Evolutionary conservation across 192 early-diverging fungal genomes (phyloP).

Genomic region (Coemansia sp.): DNA sequence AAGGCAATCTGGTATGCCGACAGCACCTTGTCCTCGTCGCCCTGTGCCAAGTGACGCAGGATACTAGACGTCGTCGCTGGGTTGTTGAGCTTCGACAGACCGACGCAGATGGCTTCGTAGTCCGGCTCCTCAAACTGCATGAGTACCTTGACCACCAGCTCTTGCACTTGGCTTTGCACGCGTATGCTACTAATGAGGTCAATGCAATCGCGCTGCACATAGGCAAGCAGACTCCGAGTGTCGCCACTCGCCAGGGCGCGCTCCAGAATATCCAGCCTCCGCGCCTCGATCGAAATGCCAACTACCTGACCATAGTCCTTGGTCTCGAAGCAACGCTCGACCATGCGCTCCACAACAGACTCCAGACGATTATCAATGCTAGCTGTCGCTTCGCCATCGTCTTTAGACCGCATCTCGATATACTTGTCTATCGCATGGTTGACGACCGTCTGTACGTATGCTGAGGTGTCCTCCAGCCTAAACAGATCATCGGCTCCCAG

Average conservation of each 20-base stretch:
- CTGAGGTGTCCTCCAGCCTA: conserved; percentile 75
- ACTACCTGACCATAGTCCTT: conserved; percentile 83
- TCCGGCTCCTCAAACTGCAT: conserved; percentile 73
- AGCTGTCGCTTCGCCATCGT: conserved; percentile 37
- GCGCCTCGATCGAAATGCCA: conserved; percentile 93
- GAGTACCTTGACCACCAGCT: conserved; percentile 54
- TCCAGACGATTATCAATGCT: conserved; percentile 79
- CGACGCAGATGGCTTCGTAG: conserved; percentile 90
- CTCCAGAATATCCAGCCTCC: conserved; percentile 89
- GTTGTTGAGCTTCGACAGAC: conserved; percentile 90
- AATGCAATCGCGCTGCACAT: conserved; percentile 84
- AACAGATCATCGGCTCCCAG: conserved; percentile 91
- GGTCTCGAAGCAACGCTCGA: conserved; percentile 86
- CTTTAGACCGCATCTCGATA: conserved; percentile 70
- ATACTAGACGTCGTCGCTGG: conserved; percentile 73
- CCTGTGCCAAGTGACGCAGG: conserved; percentile 67
- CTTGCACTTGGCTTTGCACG: conserved; percentile 68
- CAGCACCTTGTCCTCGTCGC: conserved; percentile 66
- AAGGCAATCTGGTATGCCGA: conserved; percentile 98
- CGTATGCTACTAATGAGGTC: conserved; percentile 70
- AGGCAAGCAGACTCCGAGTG: conserved; percentile 73
- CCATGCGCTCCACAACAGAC: conserved; percentile 94
- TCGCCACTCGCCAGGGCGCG: conserved; percentile 75
- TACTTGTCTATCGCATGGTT: conserved; percentile 91
- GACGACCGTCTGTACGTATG: conserved; percentile 95